Evolutionary conservation across 371 early-diverging fungal species (phyloP), one percentile per base, ranked within the genome.

Genomic region (Apophysomyces variabilis): DNA sequence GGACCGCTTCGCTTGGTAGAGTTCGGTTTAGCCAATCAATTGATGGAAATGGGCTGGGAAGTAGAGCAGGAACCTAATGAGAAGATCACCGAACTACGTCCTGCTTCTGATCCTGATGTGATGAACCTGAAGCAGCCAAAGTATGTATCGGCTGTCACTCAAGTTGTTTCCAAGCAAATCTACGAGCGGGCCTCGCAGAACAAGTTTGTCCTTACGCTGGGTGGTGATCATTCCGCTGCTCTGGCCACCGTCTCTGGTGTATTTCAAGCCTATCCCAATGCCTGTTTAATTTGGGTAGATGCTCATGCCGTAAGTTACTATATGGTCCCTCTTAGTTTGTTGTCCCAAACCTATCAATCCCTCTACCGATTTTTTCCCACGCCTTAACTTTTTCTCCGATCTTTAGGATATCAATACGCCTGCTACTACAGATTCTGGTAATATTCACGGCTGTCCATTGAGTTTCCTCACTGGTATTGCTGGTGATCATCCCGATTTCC

Each of bases 201-300:
- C 7, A 85, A 95, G 38, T 75, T 97, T 43, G 95, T 95, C 13
- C 75, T 98, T 64, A 96, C 96, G 12, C 77, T 98, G 58, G 99
- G 99, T 67, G 98, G 98, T 38, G 99, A 98, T 79, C 99, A 98
- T 76, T 95, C 95, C 11, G 78, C 97, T 46, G 99, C 89, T 46
- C 81, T 98, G 71, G 97, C 94, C 54, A 96, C 97, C 36, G 86
- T 97, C 6, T 85, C 91, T 39, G 98, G 97, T 54, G 86, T 90
- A 7, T 80, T 94, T 35, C 72, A 86, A 9, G 93, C 91, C 21
- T 86, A 97, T 79, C 85, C 87, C 64, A 87, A 96, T 63, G 85
- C 97, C 38, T 93, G 96, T 65, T 89, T 98, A 65, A 86, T 98
- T 63, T 98, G 98, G 99, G 90, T 98, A 8, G 97, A 98, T 75